Conservation (phyloP, 2,329 filamentous ascomycete genomes). For the Tympanopsis confertula region DNA sequence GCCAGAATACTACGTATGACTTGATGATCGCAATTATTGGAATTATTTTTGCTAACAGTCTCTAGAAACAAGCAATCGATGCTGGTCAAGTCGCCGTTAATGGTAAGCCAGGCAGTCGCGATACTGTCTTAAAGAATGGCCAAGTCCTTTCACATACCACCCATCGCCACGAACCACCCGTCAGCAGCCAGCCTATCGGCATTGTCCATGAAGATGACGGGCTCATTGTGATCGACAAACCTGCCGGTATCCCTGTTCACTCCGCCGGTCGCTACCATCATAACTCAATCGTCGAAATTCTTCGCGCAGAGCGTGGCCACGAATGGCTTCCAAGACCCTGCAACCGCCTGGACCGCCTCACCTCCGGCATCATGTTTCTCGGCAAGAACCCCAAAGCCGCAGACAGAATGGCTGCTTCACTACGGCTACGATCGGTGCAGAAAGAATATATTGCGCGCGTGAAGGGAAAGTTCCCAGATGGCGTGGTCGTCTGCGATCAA, state of each 20-base stretch:
- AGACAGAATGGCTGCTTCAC: conserved; percentile 64
- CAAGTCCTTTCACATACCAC: conserved; percentile 85
- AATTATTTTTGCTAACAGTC: no score
- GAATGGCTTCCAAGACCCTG: conserved; percentile 56
- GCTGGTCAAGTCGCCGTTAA: conserved; percentile 71
- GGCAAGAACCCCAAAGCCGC: conserved; percentile 76
- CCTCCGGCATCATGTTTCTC: conserved; percentile 96
- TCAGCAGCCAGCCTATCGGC: conserved; percentile 67
- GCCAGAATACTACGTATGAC: not conserved
- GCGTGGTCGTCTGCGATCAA: conserved; percentile 82
- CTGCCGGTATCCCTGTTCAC: conserved; percentile 87
- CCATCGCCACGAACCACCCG: conserved; percentile 90
- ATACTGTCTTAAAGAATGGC: conserved; percentile 72
- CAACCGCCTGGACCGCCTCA: conserved; percentile 86
- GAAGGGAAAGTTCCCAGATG: conserved; percentile 81
- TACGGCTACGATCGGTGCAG: conserved; percentile 69
- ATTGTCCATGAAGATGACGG: conserved; percentile 86
- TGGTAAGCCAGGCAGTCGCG: conserved; percentile 54
- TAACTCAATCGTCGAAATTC: conserved; percentile 88
- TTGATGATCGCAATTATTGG: not conserved
- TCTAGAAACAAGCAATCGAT: conserved; percentile 59
- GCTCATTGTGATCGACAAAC: conserved; percentile 95
- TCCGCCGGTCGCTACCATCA: conserved; percentile 90
- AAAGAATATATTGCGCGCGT: conserved; percentile 95
- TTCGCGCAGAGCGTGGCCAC: conserved; percentile 61